A percentile compares a stretch with the other conserved stretches of the same genome.
These are phyloP conservation scores for Coemansia sp. DNA, from an alignment of 192 early-diverging fungal species.

Conservation along the genomic window DNA sequence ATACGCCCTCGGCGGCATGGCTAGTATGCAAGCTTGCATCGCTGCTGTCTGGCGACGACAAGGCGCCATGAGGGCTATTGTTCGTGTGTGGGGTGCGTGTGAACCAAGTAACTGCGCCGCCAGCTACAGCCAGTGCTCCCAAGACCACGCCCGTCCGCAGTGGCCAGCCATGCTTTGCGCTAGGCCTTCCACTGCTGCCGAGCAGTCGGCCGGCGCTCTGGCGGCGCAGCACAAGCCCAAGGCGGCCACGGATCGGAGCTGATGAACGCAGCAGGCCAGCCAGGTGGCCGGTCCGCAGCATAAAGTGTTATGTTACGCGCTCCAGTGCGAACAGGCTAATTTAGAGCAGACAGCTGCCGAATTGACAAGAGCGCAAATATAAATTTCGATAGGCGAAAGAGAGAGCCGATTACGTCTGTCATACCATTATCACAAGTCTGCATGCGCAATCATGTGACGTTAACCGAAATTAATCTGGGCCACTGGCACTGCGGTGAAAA, in stretches of 20 bases:
- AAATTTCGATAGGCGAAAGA: background rate
- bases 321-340: background rate
- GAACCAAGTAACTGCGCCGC: constrained; percentile 1
- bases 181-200: background rate
- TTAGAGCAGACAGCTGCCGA: background rate
- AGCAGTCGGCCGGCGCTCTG: background rate
- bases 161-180: background rate
- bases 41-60: background rate
- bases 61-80: background rate
- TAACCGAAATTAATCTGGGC: background rate
- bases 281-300: constrained; percentile 5
- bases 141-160: background rate
- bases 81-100: background rate
- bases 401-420: background rate
- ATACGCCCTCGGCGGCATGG: background rate
- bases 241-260: background rate
- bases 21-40: background rate
- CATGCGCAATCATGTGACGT: background rate
- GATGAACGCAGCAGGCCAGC: background rate
- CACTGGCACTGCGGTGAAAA: background rate
- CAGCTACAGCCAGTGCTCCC: background rate
- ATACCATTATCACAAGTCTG: background rate
- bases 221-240: background rate
- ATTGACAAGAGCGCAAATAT: background rate
- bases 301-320: background rate